Conservation (phyloP, 2,329 filamentous ascomycete genomes). For the Aspergillus carbonarius region DNA sequence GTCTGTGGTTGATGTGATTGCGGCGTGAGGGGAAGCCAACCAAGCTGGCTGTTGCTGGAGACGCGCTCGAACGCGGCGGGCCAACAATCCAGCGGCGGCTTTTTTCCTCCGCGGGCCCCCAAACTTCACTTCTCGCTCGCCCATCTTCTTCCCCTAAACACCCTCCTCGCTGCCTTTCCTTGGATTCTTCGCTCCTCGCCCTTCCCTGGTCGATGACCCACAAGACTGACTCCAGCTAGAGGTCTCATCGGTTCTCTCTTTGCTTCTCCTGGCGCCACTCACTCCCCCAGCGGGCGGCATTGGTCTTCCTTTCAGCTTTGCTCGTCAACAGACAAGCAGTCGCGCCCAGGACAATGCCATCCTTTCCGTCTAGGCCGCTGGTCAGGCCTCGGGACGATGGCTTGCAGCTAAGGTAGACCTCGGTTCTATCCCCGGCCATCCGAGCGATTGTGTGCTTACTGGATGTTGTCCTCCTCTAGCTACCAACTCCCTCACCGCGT, state of each 20-base stretch:
- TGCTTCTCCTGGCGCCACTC: not conserved
- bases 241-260: not conserved
- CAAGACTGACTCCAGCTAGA: not conserved
- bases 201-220: not conserved
- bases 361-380: conserved; percentile 37
- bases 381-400: conserved; percentile 41
- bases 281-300: not conserved
- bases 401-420: conserved; percentile 43
- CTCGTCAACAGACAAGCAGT: not conserved
- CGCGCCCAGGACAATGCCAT: conserved; percentile 30
- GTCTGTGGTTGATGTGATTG: not conserved
- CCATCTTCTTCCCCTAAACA: conserved; percentile 10
- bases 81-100: conserved; percentile 27
- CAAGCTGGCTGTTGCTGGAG: conserved; percentile 15
- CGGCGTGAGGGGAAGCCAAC: conserved; percentile 13
- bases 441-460: conserved; percentile 8
- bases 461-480: conserved; percentile 37
- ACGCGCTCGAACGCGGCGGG: conserved; percentile 32
- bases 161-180: not conserved
- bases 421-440: not conserved
- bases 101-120: conserved; percentile 20
- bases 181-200: not conserved
- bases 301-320: not conserved
- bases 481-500: conserved; percentile 61
- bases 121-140: conserved; percentile 2